Percentiles rank a stretch among this genome's conserved stretches.
Evolutionary conservation across 1,284 basidiomycete species (phyloP).

Genomic region (Naganishia liquefaciens): DNA sequence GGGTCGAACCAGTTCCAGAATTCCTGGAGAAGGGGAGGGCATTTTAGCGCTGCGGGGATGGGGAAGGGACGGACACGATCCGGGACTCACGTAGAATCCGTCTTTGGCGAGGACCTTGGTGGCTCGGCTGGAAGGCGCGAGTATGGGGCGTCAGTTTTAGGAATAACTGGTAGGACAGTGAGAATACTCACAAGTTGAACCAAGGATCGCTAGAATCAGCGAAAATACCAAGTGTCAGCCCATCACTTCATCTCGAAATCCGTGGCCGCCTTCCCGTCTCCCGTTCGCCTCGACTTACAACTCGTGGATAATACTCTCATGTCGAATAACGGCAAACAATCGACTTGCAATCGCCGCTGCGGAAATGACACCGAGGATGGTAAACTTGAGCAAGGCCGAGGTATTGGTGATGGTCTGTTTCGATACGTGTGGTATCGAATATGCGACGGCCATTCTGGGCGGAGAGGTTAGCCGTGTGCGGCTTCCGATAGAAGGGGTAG

Average conservation of each 20-base stretch:
- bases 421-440: conserved; percentile 49
- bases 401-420: conserved; percentile 74
- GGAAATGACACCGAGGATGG: conserved; percentile 82
- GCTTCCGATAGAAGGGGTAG: no score
- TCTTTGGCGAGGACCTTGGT: conserved; percentile 82
- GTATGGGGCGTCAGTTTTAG: not conserved
- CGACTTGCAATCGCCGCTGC: conserved; percentile 92
- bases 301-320: conserved; percentile 99
- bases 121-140: conserved; percentile 66
- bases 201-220: conserved; percentile 77
- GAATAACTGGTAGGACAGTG: no score
- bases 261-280: not conserved
- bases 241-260: not conserved
- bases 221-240: conserved; percentile 27
- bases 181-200: conserved; percentile 83
- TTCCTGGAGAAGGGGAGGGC: conserved; percentile 61
- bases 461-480: not conserved
- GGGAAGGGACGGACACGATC: not conserved
- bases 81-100: conserved; percentile 83
- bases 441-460: conserved; percentile 40
- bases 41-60: not conserved
- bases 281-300: conserved; percentile 65
- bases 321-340: conserved; percentile 95
- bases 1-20: conserved; percentile 99
- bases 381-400: conserved; percentile 77